Evolutionary conservation across 2,329 filamentous ascomycete genomes (phyloP).

Genomic region (Parastagonospora avenae): DNA sequence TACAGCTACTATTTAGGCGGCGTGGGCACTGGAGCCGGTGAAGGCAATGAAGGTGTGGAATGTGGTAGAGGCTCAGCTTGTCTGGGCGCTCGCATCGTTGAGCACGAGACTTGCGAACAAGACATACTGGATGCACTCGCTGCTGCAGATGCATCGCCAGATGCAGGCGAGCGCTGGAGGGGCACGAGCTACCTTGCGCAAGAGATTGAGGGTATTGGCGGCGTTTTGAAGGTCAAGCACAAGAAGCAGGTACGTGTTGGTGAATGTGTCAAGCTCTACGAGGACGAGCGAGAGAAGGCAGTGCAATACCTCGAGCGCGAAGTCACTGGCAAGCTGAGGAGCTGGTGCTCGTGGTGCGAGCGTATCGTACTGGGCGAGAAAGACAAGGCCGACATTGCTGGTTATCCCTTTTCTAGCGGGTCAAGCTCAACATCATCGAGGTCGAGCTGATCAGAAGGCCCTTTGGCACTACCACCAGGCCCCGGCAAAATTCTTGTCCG

Average conservation of each 20-base stretch:
- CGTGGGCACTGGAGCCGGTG: conserved; percentile 83
- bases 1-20: conserved; percentile 81
- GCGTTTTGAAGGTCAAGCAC: conserved; percentile 84
- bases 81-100: conserved; percentile 75
- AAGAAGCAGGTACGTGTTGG: conserved; percentile 82
- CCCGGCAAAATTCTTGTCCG: too few relatives aligned
- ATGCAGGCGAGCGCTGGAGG: conserved; percentile 52
- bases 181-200: conserved; percentile 80
- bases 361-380: conserved; percentile 69
- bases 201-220: conserved; percentile 90
- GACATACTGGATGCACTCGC: conserved; percentile 65
- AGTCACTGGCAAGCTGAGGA: conserved; percentile 68
- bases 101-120: conserved; percentile 84
- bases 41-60: conserved; percentile 84
- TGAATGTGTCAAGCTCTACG: conserved; percentile 82
- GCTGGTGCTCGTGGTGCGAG: conserved; percentile 93
- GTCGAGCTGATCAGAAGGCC: too few relatives aligned
- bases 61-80: conserved; percentile 81
- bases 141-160: conserved; percentile 24
- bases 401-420: conserved; percentile 21
- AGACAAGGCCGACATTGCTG: conserved; percentile 43
- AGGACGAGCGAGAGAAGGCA: conserved; percentile 57
- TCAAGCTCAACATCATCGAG: conserved; percentile 23
- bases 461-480: too few relatives aligned
- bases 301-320: conserved; percentile 72